Conservation (phyloP, 441 rosid species). For the Geranium incanum region DNA sequence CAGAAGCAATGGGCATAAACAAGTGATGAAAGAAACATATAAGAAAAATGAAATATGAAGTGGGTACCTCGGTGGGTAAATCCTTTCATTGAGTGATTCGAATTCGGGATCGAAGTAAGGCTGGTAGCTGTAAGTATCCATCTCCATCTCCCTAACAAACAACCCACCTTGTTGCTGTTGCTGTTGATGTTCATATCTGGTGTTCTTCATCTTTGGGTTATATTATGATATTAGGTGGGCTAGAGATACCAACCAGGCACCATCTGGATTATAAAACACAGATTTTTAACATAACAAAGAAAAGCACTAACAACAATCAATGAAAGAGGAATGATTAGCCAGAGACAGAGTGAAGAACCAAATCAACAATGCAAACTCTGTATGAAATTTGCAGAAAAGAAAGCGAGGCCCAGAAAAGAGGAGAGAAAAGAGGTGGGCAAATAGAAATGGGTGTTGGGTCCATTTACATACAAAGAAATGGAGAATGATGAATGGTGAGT, state of each 20-base stretch:
- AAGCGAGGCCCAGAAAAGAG: neutral
- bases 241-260: neutral
- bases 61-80: slow-evolving; percentile 65
- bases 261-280: neutral
- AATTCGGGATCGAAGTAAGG: slow-evolving; percentile 72
- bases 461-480: neutral
- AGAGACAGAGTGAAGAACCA: neutral
- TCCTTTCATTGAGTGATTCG: slow-evolving; percentile 72
- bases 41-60: neutral
- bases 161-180: slow-evolving; percentile 11
- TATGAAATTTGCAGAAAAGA: neutral
- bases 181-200: neutral
- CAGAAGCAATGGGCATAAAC: neutral
- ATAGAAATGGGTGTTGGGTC: neutral
- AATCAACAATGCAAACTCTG: neutral
- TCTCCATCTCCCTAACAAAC: slow-evolving; percentile 42
- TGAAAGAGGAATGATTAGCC: slow-evolving; percentile 1
- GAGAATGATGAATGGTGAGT: no score
- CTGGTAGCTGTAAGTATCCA: slow-evolving; percentile 32
- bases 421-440: no score
- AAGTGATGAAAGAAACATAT: neutral
- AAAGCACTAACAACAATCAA: no score
- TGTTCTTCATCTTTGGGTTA: neutral
- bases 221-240: neutral
- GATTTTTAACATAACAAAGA: neutral